A percentile compares a stretch with the other conserved stretches of the same genome.
Evolutionary conservation across 257 asterid genomes (phyloP).

Genomic region (Solanum appendiculatum): DNA sequence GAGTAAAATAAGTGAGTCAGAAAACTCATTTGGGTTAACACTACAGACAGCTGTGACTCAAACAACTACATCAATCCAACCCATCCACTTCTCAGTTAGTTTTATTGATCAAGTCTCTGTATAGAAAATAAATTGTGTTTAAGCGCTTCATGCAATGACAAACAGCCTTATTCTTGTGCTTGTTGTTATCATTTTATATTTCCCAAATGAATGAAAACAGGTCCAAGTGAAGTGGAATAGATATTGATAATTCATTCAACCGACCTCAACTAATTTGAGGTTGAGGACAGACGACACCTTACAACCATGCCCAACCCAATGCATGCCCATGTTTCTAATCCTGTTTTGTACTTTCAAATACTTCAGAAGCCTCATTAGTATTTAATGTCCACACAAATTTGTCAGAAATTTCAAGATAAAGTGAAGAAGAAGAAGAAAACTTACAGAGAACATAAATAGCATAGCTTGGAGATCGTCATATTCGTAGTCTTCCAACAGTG

Average conservation of each 20-base stretch:
- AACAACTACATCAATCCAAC: background rate
- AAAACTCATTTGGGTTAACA: background rate
- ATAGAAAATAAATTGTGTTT: background rate
- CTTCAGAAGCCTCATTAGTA: background rate
- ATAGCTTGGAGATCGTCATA: conserved; percentile 73
- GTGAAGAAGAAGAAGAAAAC: conserved; percentile 11
- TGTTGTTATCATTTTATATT: background rate
- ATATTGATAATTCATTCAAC: background rate
- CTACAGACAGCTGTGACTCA: background rate
- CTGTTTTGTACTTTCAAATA: background rate
- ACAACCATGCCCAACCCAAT: background rate
- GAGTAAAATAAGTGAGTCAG: background rate
- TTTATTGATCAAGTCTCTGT: background rate
- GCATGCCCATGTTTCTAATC: background rate
- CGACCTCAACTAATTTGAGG: background rate
- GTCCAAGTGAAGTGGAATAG: background rate
- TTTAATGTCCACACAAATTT: background rate
- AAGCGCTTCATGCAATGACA: background rate
- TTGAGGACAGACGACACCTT: background rate
- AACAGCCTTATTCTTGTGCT: background rate
- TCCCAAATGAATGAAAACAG: background rate
- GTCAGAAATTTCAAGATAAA: background rate
- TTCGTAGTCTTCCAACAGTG: conserved; percentile 52
- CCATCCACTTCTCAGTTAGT: background rate
- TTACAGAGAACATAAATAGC: conserved; percentile 92